phyloP scores from a whole-genome alignment of 805 yeast species.

The Torulaspora maleeae region DNA sequence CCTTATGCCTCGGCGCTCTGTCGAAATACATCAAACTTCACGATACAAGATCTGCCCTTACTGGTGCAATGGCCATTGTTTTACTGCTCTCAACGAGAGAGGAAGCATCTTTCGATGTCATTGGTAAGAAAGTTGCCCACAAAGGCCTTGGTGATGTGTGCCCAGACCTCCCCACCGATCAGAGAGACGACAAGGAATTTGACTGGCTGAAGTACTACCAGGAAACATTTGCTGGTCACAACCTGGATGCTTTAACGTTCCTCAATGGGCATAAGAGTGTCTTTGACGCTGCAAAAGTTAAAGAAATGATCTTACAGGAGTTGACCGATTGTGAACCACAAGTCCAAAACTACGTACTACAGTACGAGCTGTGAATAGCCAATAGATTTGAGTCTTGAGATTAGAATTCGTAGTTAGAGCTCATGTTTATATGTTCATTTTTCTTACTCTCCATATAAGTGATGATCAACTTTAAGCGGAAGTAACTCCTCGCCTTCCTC shows the following conservation, averaged over 20 bases:
- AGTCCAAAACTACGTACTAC: conserved; percentile 23
- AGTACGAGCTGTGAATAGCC: conserved; percentile 25
- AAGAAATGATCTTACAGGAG: conserved; percentile 21
- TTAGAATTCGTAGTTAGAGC: background rate
- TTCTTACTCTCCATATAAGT: background rate
- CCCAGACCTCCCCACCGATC: conserved; percentile 19
- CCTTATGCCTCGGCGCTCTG: conserved; percentile 30
- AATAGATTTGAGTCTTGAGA: background rate
- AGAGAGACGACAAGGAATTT: conserved; percentile 18
- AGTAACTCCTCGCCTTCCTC: background rate
- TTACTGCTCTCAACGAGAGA: conserved; percentile 26
- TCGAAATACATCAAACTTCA: conserved; percentile 21
- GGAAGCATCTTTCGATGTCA: conserved; percentile 21
- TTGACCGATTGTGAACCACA: conserved; percentile 25
- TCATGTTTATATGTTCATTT: background rate
- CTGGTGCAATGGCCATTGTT: conserved; percentile 29
- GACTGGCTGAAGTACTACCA: conserved; percentile 25
- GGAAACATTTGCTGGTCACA: conserved; percentile 13
- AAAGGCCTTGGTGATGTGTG: conserved; percentile 29
- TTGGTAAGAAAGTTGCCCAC: conserved; percentile 32
- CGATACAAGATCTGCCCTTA: conserved; percentile 19
- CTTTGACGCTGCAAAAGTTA: conserved; percentile 10
- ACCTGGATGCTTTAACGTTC: conserved; percentile 20
- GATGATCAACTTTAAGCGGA: background rate
- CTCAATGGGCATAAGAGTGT: conserved; percentile 13